Evolutionary conservation across 2,329 filamentous ascomycete species (phyloP), one percentile per base, ranked within the genome.

Genomic region (Neodidymelliopsis sp.): DNA sequence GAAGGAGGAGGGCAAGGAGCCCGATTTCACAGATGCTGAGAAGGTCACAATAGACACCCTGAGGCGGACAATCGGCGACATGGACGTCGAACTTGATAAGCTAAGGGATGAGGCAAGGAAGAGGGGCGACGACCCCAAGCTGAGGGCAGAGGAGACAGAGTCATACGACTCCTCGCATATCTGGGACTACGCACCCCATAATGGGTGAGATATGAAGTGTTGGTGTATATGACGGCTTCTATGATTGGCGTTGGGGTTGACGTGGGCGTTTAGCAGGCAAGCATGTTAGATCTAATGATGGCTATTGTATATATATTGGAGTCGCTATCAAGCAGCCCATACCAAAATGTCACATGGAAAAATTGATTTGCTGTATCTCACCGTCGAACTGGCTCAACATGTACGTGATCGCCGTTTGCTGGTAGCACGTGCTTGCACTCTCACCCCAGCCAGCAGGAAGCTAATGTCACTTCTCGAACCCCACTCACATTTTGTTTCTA

Each of bases 161-260:
- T 58, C 50, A 22, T 72, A 56, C 29, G 67, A 72, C 44, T 67
- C 62, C 19, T 56, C 40, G 16, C 63, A 69, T 29, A 71, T 73
- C 20, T 72, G 67, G 70, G 69, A 74, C 30, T 69, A 71, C 57
- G 62, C 67, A 20, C 66, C 66, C 10, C 57, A 68, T 24, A 46
- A 40, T 19, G 44, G n/a, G 60, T 23, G 61, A 56, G 30, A 30
- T 41, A 18, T 31, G 20, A 46, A 27, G 15, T 7, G 37, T 24
- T 22, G 18, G n/a, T 38, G 40, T 38, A 37, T 45, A 45, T 33
- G 31, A 46, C 13, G 27, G 29, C 33, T 41, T 42, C 31, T 19
- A 47, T 23, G 40, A 43, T 19, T 18, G 59, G 59, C 55, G 54
- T 62, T 63, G 34, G 12, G 46, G 38, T 18, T n/a, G 22, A 27